A percentile compares a stretch with the other conserved stretches of the same genome.
These are phyloP conservation scores for Casaregolazyma suthepensis DNA, from an alignment of 1,139 yeast genomes.

Conservation along the genomic window DNA sequence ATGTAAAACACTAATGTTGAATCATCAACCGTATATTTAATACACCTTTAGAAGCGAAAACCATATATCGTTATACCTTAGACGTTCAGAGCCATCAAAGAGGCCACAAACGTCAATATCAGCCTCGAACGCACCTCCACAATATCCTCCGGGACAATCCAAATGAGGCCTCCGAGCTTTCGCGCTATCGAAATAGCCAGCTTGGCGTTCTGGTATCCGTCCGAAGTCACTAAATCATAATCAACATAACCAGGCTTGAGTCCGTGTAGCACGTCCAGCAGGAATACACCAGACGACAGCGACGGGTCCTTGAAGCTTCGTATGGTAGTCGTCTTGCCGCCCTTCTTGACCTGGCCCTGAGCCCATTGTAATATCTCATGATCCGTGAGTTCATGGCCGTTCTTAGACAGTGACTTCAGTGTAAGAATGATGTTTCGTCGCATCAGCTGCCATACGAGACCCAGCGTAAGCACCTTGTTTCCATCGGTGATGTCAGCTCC, in stretches of 20 bases:
- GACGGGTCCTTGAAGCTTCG: conserved; percentile 84
- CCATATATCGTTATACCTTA: conserved; percentile 1
- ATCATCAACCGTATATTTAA: neutral
- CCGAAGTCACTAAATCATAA: conserved; percentile 81
- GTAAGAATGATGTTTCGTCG: conserved; percentile 89
- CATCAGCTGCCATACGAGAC: conserved; percentile 99
- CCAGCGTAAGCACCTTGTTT: conserved; percentile 79
- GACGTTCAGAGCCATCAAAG: conserved; percentile 64
- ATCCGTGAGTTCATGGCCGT: conserved; percentile 73
- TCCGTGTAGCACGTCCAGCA: conserved; percentile 87
- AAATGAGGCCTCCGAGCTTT: conserved; percentile 93
- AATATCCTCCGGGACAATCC: conserved; percentile 99
- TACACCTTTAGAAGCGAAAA: neutral
- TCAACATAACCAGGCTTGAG: conserved; percentile 97
- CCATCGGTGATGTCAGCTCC: conserved; percentile 98
- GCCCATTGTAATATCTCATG: conserved; percentile 92
- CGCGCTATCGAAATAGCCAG: conserved; percentile 97
- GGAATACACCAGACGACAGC: conserved; percentile 68
- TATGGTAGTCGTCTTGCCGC: conserved; percentile 63
- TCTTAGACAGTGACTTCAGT: conserved; percentile 61
- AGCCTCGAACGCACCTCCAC: conserved; percentile 92
- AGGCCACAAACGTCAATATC: conserved; percentile 89
- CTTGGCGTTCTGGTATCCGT: conserved; percentile 91
- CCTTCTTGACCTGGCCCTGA: conserved; percentile 72
- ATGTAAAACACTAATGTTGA: too few relatives aligned